These are phyloP conservation scores for Termitomyces sp. DNA, from an alignment of 768 basidiomycete species.

Conservation along the genomic window DNA sequence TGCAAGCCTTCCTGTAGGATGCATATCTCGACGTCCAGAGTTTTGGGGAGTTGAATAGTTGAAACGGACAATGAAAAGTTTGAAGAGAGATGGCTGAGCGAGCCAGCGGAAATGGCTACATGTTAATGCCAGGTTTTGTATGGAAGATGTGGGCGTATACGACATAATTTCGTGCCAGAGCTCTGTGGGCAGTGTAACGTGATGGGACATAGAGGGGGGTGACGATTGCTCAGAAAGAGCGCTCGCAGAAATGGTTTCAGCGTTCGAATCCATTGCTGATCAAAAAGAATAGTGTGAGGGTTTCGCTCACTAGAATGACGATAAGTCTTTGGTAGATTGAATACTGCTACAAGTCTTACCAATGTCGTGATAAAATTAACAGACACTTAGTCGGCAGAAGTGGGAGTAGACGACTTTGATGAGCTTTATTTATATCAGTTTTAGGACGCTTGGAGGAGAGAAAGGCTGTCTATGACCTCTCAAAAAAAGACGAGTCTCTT, in stretches of 20 bases:
- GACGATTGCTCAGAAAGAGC: not conserved
- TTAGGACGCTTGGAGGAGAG: not conserved
- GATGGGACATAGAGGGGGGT: not conserved
- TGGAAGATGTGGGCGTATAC: conserved; percentile 3
- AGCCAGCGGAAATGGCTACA: conserved; percentile 14
- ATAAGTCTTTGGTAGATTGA: not conserved
- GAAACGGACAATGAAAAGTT: conserved; percentile 11
- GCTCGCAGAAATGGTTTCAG: not conserved
- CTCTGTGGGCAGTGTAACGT: conserved; percentile 9
- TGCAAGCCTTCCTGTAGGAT: not conserved
- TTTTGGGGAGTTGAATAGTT: not conserved
- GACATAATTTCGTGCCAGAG: conserved; percentile 15
- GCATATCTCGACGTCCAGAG: conserved; percentile 4
- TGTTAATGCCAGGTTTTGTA: conserved; percentile 6
- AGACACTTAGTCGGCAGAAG: not conserved
- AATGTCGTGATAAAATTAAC: not conserved
- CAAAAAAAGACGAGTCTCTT: not conserved
- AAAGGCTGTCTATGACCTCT: not conserved
- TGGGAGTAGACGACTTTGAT: not conserved
- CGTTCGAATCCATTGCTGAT: not conserved
- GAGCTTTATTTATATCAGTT: not conserved
- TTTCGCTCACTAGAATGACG: not conserved
- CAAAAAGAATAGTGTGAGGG: no score
- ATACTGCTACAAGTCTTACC: not conserved
- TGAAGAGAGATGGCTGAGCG: conserved; percentile 16